phyloP scores from a whole-genome alignment of 441 rosid species.

The Lepidium campestre region DNA sequence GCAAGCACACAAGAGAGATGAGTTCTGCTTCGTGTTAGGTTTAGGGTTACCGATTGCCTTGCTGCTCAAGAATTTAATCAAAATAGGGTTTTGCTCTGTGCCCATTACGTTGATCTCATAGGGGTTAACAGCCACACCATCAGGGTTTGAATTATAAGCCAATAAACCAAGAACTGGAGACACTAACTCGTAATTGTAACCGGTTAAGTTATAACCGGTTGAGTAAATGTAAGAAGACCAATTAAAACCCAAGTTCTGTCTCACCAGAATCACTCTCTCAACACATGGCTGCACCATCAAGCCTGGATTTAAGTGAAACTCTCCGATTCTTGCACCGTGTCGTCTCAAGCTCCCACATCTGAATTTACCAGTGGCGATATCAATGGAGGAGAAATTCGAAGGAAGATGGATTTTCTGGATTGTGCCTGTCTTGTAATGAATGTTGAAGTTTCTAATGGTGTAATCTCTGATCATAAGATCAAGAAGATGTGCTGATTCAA shows the following conservation, averaged over 20 bases:
- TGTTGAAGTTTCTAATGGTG: conserved; percentile 50
- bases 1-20: conserved; percentile 51
- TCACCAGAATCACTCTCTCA: conserved; percentile 69
- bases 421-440: conserved; percentile 46
- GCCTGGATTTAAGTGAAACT: conserved; percentile 63
- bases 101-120: conserved; percentile 47
- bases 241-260: conserved; percentile 62
- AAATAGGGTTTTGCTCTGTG: conserved; percentile 50
- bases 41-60: background rate
- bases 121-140: conserved; percentile 41
- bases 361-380: conserved; percentile 51
- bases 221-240: conserved; percentile 63
- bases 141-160: conserved; percentile 64
- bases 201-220: conserved; percentile 28
- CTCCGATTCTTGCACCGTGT: conserved; percentile 72
- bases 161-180: conserved; percentile 74
- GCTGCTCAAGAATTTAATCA: conserved; percentile 48
- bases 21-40: conserved; percentile 11
- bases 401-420: conserved; percentile 51
- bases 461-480: conserved; percentile 76
- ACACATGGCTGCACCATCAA: conserved; percentile 60
- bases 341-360: conserved; percentile 78
- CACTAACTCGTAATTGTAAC: conserved; percentile 53
- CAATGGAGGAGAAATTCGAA: conserved; percentile 65
- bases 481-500: conserved; percentile 47